phyloP scores from a whole-genome alignment of 2,329 filamentous ascomycete genomes.

The Fusarium pilosicola region DNA sequence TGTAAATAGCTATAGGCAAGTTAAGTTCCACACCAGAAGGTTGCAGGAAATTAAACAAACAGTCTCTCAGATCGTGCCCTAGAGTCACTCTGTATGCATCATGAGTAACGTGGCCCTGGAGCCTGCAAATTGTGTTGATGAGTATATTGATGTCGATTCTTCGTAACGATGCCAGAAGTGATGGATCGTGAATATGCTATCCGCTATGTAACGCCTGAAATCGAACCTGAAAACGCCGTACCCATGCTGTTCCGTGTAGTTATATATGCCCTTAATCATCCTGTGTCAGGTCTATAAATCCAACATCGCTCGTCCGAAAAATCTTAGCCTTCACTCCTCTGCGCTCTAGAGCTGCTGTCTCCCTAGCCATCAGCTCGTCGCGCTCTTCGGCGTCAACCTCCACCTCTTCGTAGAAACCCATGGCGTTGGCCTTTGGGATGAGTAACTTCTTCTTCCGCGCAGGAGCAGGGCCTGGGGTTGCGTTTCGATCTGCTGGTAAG shows the following conservation, averaged over 20 bases:
- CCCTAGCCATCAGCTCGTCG: conserved; percentile 37
- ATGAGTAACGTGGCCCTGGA: not conserved
- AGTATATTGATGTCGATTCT: not conserved
- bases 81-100: not conserved
- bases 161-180: not conserved
- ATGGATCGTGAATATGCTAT: conserved; percentile 7
- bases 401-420: conserved; percentile 53
- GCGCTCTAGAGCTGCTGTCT: conserved; percentile 24
- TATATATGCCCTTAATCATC: conserved; percentile 33
- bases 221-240: conserved; percentile 7
- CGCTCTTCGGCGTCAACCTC: conserved; percentile 42
- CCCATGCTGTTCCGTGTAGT: not conserved
- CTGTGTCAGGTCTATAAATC: conserved; percentile 48
- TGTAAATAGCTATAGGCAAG: not conserved
- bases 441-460: conserved; percentile 52
- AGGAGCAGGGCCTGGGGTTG: conserved; percentile 31
- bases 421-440: conserved; percentile 49
- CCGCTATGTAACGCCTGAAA: conserved; percentile 20
- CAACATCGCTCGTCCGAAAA: conserved; percentile 47
- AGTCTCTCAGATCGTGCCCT: not conserved
- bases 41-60: not conserved
- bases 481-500: not conserved
- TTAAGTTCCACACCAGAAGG: not conserved
- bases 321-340: conserved; percentile 30
- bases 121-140: conserved; percentile 1